Evolutionary conservation across 2,329 filamentous ascomycete species (phyloP).

Genomic region (Arthrobotrys conoides): DNA sequence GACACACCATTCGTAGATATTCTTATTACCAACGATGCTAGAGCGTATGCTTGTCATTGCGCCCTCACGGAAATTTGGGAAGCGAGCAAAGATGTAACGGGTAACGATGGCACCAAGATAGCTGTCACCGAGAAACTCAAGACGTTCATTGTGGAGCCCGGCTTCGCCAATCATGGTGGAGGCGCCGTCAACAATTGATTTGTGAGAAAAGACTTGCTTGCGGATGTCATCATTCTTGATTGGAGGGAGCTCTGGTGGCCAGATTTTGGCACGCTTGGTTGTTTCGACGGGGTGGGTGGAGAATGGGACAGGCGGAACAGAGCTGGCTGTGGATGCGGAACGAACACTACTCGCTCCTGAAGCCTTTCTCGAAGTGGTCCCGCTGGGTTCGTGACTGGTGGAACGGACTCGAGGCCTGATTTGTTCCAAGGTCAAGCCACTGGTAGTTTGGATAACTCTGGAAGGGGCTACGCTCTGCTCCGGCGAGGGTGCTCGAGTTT

Average conservation of each 20-base stretch:
- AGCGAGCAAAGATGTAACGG: conserved; percentile 62
- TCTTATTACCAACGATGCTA: conserved; percentile 63
- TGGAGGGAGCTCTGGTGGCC: conserved; percentile 63
- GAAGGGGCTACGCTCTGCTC: conserved; percentile 16
- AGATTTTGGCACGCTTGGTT: conserved; percentile 60
- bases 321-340: conserved; percentile 42
- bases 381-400: conserved; percentile 4
- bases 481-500: conserved; percentile 15
- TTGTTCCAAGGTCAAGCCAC: conserved; percentile 37
- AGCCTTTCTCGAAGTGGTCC: conserved; percentile 35
- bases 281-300: conserved; percentile 43
- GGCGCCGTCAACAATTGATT: conserved; percentile 63
- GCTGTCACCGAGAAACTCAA: conserved; percentile 64
- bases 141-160: conserved; percentile 63
- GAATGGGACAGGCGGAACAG: conserved; percentile 54
- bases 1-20: conserved; percentile 65
- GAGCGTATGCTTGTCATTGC: conserved; percentile 63
- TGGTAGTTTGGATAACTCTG: conserved; percentile 48
- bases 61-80: conserved; percentile 63
- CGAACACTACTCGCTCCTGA: conserved; percentile 46
- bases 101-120: conserved; percentile 64
- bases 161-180: conserved; percentile 62
- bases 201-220: conserved; percentile 64
- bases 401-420: conserved; percentile 28
- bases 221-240: conserved; percentile 62